Evolutionary conservation across 345 rosid species (phyloP), one percentile per base, ranked within the genome.

Genomic region (Acer saccharum): DNA sequence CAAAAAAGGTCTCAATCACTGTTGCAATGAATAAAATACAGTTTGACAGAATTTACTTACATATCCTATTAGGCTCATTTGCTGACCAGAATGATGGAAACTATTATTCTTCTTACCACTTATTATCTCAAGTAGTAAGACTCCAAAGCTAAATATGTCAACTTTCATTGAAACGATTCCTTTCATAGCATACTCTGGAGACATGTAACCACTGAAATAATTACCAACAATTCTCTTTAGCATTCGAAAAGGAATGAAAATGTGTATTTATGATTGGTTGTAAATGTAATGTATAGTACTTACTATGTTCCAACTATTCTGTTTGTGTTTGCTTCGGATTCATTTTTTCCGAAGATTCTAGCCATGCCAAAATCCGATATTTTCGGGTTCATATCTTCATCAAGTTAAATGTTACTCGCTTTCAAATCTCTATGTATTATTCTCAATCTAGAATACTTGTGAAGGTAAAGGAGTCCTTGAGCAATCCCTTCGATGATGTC

Each of bases 401-500:
- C 78, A n/a, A 66, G 65, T 54, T 20, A 68, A 21, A 68, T 68
- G 29, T 68, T 68, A 11, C 57, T 68, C 1, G 57, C n/a, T 21
- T 68, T 68, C 4, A 68, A 21, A 12, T 68, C 72, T 44, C 55
- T 44, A 20, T 68, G 72, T 10, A 67, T n/a, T n/a, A 76, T 44
- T 66, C 65, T 66, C 35, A 76, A 20, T 76, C 78, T 52, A 12
- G 78, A 76, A 32, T 66, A 66, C n/a, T 76, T 76, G 10, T 76
- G 78, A 13, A 76, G 78, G n/a, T 76, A 76, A 35, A 76, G 57
- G 23, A 68, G 35, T 11, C 57, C 57, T 44, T 44, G 72, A 68
- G 54, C 72, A 4, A 68, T 68, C 7, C 72, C 57, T 11, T 41
- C 54, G 1, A 68, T 68, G 7, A 68, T 41, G 17, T 21, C 2